phyloP scores from a whole-genome alignment of 352 stramenopile species.

The Globisporangium mamillatum region DNA sequence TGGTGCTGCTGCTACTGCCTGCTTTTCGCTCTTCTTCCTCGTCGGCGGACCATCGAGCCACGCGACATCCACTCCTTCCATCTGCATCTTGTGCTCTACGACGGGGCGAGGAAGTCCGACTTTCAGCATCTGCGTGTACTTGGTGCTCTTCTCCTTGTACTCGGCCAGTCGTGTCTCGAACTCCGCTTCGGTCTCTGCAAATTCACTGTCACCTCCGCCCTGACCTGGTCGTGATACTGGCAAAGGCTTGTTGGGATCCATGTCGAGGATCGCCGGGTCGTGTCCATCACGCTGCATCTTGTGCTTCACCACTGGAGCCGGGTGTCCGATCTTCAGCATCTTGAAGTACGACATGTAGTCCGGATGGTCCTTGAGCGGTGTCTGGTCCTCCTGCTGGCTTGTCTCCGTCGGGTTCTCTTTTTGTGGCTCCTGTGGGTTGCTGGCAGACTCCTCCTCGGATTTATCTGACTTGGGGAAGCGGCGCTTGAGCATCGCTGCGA shows the following conservation, averaged over 20 bases:
- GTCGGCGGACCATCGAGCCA: conserved; percentile 67
- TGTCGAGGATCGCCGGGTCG: conserved; percentile 59
- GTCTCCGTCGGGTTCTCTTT: conserved; percentile 10
- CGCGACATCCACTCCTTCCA: conserved; percentile 60
- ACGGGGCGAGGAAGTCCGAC: conserved; percentile 59
- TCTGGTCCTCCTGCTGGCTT: conserved; percentile 24
- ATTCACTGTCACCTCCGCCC: conserved; percentile 13
- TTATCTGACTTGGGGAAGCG: background rate
- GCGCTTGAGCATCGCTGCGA: conserved; percentile 17
- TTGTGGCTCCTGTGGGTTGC: conserved; percentile 10
- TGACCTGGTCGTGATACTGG: conserved; percentile 19
- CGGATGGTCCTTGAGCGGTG: conserved; percentile 60
- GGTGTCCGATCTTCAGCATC: conserved; percentile 77
- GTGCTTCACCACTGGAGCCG: conserved; percentile 63
- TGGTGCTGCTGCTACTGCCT: conserved; percentile 18
- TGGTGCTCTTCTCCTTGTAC: conserved; percentile 66
- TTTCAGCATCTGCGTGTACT: conserved; percentile 81
- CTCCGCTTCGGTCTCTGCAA: conserved; percentile 40
- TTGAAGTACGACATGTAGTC: conserved; percentile 78
- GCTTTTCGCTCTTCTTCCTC: conserved; percentile 24
- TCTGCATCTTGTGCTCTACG: conserved; percentile 85
- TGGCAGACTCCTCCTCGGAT: background rate
- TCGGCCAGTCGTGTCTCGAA: conserved; percentile 53
- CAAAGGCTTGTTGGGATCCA: conserved; percentile 55
- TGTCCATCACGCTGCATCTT: conserved; percentile 72